Percentiles rank a stretch among this genome's conserved stretches.
Conservation (phyloP, 352 stramenopile genomes). For the Halophytophthora polymorphica region DNA sequence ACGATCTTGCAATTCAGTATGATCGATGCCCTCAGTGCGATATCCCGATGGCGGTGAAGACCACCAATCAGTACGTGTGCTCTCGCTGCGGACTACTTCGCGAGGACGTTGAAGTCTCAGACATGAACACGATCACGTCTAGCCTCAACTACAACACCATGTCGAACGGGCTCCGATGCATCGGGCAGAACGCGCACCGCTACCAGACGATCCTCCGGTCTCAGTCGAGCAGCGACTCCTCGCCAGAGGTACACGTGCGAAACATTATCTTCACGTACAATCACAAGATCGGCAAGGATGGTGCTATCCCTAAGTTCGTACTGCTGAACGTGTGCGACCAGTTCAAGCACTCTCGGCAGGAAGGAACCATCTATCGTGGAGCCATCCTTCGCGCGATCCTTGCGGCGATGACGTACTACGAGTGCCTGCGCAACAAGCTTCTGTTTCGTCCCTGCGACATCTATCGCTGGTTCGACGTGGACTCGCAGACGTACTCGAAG, state of each 20-base stretch:
- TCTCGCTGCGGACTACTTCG: background rate
- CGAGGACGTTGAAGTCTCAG: conserved; percentile 1
- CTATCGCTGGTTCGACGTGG: conserved; percentile 3
- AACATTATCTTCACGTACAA: conserved; percentile 7
- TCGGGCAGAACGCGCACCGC: conserved; percentile 2
- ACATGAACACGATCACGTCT: conserved; percentile 3
- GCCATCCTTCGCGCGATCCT: conserved; percentile 5
- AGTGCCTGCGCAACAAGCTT: conserved; percentile 4
- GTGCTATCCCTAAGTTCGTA: background rate
- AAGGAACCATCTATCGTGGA: conserved; percentile 3
- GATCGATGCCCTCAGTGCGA: conserved; percentile 2
- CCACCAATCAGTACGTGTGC: conserved; percentile 6
- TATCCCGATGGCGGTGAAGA: conserved; percentile 1
- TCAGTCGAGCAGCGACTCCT: conserved; percentile 1
- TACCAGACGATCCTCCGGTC: conserved; percentile 5
- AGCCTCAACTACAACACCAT: conserved; percentile 8
- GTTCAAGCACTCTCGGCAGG: background rate
- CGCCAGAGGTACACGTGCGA: conserved; percentile 2
- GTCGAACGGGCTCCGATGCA: conserved; percentile 3
- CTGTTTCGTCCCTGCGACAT: conserved; percentile 1
- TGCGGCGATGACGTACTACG: conserved; percentile 5
- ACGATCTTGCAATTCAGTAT: conserved; percentile 2
- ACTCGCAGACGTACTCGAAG: conserved; percentile 7
- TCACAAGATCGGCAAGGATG: conserved; percentile 4
- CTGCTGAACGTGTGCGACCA: conserved; percentile 5